Evolutionary conservation across 148 eudicot genomes (phyloP), one percentile per base, ranked within the genome.

Genomic region (Rheum nobile): DNA sequence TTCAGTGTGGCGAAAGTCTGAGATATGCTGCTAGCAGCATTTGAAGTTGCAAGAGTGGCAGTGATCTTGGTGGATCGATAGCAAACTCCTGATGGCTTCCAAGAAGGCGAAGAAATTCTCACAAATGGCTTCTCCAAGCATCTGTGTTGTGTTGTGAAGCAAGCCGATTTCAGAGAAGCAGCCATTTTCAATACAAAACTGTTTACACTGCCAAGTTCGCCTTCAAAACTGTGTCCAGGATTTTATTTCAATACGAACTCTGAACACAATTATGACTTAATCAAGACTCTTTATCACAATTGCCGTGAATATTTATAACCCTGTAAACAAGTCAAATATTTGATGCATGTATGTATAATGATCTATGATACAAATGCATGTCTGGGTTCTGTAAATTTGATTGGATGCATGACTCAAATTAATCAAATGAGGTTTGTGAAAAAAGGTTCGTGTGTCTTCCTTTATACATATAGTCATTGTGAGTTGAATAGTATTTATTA

Each of bases 1-100:
- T 72, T 89, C 78, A 93, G 75, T 57, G 75, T 84, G 28, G 83
- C 72, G 85, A 93, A 93, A 47, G 98, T 93, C 74, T 93, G 85
- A 0, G 95, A 89, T 21, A 93, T 72, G 24, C 93, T 72, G 21
- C 93, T 76, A 9, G 84, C 71, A 10, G 83, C 71, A 37, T 75
- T 71, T n/a, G 77, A 71, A 39, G 87, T 72, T 19, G 81, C 73
- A 57, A 84, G 89, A 73, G 86, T n/a, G 8, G 92, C 92, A 91
- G 83, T 87, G 21, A 78, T 50, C 21, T 78, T 48, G 54, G 65
- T 79, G 74, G 72, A 78, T 42, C 61, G 61, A 55, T 44, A 21
- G 41, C 43, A 50, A 14, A 78, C 4, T 46, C 75, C 22, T 6
- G 72, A 5, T 2, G 81, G 29, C 71, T 73, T 75, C 26, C 21